Evolutionary conservation across 1,284 basidiomycete species (phyloP).

Genomic region (Ustilago hordei): DNA sequence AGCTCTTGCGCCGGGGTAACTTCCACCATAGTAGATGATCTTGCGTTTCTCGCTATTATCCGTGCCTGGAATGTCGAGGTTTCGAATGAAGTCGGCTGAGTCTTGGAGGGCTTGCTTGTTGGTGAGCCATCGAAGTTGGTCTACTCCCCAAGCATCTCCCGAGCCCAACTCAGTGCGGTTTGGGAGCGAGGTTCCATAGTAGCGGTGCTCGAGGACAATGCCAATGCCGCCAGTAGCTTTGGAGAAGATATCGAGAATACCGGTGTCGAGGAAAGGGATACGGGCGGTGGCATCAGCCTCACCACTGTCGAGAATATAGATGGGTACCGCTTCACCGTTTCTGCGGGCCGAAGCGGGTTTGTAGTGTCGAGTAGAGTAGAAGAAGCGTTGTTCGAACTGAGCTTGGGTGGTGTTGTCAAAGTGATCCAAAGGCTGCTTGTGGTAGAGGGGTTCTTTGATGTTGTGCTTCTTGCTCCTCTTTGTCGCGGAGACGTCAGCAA

Average conservation of each 20-base stretch:
- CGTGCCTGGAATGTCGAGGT: conserved; percentile 80
- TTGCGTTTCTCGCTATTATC: conserved; percentile 73
- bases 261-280: conserved; percentile 70
- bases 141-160: conserved; percentile 54
- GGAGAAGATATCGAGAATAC: conserved; percentile 86
- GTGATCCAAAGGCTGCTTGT: conserved; percentile 87
- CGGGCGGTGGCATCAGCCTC: conserved; percentile 65
- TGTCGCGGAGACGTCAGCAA: background rate
- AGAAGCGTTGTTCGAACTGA: conserved; percentile 77
- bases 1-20: conserved; percentile 89
- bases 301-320: conserved; percentile 69
- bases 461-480: conserved; percentile 27
- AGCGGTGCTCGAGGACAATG: conserved; percentile 81
- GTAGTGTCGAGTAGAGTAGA: conserved; percentile 88
- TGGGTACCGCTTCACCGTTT: conserved; percentile 71
- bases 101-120: conserved; percentile 92
- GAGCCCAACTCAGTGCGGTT: conserved; percentile 80
- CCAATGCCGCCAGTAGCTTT: conserved; percentile 83
- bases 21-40: conserved; percentile 92
- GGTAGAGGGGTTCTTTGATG: conserved; percentile 68
- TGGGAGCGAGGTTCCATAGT: conserved; percentile 80
- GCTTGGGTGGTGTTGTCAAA: conserved; percentile 64
- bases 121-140: conserved; percentile 80
- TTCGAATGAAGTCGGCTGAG: conserved; percentile 87
- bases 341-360: conserved; percentile 81